Evolutionary conservation across 2,329 filamentous ascomycete genomes (phyloP).

Genomic region (Fusarium nelsonii): DNA sequence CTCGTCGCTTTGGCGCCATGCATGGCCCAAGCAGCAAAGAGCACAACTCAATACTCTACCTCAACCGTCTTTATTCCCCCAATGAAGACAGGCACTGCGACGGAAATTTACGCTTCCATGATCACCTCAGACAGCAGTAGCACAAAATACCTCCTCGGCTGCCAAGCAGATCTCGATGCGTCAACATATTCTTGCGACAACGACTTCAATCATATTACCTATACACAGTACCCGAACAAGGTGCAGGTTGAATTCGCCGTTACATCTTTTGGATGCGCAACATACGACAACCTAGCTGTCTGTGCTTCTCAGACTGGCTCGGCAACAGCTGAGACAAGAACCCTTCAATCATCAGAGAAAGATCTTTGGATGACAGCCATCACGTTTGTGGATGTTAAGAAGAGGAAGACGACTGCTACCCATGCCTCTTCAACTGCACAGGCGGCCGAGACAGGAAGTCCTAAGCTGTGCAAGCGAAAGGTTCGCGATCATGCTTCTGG

Average conservation of each 20-base stretch:
- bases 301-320: slow-evolving; percentile 26
- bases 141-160: slow-evolving; percentile 45
- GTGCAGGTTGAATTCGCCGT: slow-evolving; percentile 32
- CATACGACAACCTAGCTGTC: slow-evolving; percentile 17
- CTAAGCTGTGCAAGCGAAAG: slow-evolving; percentile 25
- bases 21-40: slow-evolving; percentile 10
- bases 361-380: slow-evolving; percentile 42
- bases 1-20: slow-evolving; percentile 4
- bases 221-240: slow-evolving; percentile 32
- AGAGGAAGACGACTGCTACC: slow-evolving; percentile 6
- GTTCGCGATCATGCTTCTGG: not conserved
- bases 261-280: slow-evolving; percentile 39
- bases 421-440: not conserved
- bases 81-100: slow-evolving; percentile 29
- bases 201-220: slow-evolving; percentile 39
- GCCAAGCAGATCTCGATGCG: slow-evolving; percentile 33
- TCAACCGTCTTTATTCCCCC: slow-evolving; percentile 38
- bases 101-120: slow-evolving; percentile 44
- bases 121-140: slow-evolving; percentile 36
- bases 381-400: slow-evolving; percentile 26
- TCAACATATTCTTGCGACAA: slow-evolving; percentile 38
- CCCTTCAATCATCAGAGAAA: slow-evolving; percentile 28
- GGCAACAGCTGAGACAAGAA: not conserved
- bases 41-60: slow-evolving; percentile 25
- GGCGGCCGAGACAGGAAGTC: not conserved